These are phyloP conservation scores for Aleurites moluccanus DNA, from an alignment of 441 rosid species.

Conservation along the genomic window DNA sequence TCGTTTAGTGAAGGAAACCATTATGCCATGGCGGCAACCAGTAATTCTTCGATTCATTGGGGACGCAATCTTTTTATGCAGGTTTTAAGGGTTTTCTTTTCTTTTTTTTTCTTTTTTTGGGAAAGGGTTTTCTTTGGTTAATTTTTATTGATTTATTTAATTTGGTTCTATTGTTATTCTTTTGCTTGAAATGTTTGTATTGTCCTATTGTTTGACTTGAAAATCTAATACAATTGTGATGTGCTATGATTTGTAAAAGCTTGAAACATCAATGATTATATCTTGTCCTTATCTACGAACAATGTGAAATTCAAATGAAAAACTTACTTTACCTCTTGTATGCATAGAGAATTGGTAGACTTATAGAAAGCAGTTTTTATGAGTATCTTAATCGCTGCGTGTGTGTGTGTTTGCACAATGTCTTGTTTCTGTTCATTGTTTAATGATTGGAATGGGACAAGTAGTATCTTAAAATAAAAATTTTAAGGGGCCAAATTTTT, in stretches of 20 bases:
- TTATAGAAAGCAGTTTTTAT: background rate
- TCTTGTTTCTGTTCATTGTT: conserved; percentile 1
- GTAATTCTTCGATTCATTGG: conserved; percentile 74
- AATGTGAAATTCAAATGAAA: background rate
- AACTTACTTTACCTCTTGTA: background rate
- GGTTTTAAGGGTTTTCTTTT: conserved; percentile 42
- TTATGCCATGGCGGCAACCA: conserved; percentile 33
- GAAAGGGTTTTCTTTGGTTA: background rate
- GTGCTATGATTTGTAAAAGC: background rate
- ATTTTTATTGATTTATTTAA: background rate
- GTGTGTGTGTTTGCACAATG: background rate
- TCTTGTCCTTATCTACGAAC: background rate
- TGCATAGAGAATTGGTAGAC: background rate
- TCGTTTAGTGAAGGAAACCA: conserved; percentile 58
- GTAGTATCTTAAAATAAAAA: background rate
- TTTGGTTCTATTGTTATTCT: background rate
- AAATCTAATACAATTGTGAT: conserved; percentile 1
- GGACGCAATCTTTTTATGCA: conserved; percentile 72
- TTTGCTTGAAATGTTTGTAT: background rate
- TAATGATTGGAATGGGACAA: conserved; percentile 2
- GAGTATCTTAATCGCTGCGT: background rate
- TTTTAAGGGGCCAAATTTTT: conserved; percentile 4
- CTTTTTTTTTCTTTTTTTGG: too few species aligned
- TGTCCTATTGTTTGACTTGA: background rate
- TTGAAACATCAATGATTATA: background rate